These are phyloP conservation scores for Thermothielavioides terrestris DNA, from an alignment of 495 filamentous ascomycete species.

Conservation along the genomic window DNA sequence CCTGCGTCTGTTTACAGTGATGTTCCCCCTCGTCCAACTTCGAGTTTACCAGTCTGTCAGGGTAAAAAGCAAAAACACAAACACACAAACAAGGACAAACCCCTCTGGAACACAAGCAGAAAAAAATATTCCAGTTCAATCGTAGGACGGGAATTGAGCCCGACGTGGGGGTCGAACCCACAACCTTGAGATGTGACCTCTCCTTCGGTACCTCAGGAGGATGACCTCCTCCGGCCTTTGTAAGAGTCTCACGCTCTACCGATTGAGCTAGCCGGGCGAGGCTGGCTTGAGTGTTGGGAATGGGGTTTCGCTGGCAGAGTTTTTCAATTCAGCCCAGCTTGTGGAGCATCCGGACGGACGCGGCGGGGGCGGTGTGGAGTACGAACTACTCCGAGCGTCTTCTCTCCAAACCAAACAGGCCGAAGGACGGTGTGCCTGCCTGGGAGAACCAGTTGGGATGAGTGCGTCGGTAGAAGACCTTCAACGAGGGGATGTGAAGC, in stretches of 20 bases:
- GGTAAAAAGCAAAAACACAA: neutral
- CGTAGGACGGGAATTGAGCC: constrained; percentile 18
- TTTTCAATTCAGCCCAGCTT: constrained; percentile 2
- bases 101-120: neutral
- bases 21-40: too few relatives aligned
- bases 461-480: too few relatives aligned
- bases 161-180: constrained; percentile 18
- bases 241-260: constrained; percentile 81
- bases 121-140: constrained; percentile 7
- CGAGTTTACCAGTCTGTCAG: too few relatives aligned
- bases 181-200: constrained; percentile 16
- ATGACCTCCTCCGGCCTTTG: too few relatives aligned
- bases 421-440: too few relatives aligned
- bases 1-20: too few relatives aligned
- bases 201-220: too few relatives aligned
- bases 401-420: too few relatives aligned
- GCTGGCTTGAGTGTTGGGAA: neutral
- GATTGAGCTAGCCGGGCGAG: constrained; percentile 62
- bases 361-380: neutral
- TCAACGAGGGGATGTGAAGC: too few relatives aligned
- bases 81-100: neutral
- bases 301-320: neutral
- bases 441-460: too few relatives aligned
- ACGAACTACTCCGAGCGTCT: too few relatives aligned
- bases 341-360: too few relatives aligned